Percentiles rank a stretch among this genome's conserved stretches.
Conservation (phyloP, 352 stramenopile species). For the Phytophthora tubulina region DNA sequence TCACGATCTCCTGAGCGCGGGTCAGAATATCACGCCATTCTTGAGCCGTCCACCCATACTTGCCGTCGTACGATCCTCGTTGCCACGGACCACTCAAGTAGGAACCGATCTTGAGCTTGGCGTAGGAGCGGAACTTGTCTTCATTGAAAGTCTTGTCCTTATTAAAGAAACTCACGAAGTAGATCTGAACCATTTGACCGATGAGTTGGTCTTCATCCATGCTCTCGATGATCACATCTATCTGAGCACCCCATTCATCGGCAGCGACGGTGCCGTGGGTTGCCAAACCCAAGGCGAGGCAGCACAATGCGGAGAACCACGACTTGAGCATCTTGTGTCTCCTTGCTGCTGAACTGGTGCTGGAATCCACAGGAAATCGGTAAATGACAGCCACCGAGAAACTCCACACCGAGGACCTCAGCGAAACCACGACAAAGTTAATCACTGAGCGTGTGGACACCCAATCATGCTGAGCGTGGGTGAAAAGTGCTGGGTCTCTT, state of each 20-base stretch:
- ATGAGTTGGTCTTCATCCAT: slow-evolving; percentile 56
- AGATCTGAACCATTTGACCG: slow-evolving; percentile 92
- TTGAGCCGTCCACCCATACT: slow-evolving; percentile 57
- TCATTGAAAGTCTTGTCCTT: slow-evolving; percentile 66
- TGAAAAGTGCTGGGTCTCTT: not conserved
- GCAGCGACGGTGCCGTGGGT: slow-evolving; percentile 22
- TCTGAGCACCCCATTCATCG: slow-evolving; percentile 46
- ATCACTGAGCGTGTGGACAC: not conserved
- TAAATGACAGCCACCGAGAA: slow-evolving; percentile 19
- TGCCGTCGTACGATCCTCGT: slow-evolving; percentile 33
- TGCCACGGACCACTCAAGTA: slow-evolving; percentile 83
- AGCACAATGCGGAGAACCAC: slow-evolving; percentile 38
- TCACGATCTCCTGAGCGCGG: slow-evolving; percentile 77
- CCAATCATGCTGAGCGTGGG: no score
- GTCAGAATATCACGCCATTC: slow-evolving; percentile 79
- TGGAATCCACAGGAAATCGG: slow-evolving; percentile 32
- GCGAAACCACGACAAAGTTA: not conserved
- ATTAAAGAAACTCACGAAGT: slow-evolving; percentile 77
- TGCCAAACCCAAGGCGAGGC: slow-evolving; percentile 30
- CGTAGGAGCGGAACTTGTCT: slow-evolving; percentile 68
- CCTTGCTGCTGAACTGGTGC: slow-evolving; percentile 15
- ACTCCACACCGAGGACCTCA: not conserved
- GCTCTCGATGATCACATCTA: slow-evolving; percentile 44
- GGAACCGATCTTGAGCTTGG: slow-evolving; percentile 84
- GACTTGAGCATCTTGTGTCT: slow-evolving; percentile 45